Evolutionary conservation across 495 filamentous ascomycete species (phyloP), one percentile per base, ranked within the genome.

Genomic region (Hypoxylon lienhwacheense): DNA sequence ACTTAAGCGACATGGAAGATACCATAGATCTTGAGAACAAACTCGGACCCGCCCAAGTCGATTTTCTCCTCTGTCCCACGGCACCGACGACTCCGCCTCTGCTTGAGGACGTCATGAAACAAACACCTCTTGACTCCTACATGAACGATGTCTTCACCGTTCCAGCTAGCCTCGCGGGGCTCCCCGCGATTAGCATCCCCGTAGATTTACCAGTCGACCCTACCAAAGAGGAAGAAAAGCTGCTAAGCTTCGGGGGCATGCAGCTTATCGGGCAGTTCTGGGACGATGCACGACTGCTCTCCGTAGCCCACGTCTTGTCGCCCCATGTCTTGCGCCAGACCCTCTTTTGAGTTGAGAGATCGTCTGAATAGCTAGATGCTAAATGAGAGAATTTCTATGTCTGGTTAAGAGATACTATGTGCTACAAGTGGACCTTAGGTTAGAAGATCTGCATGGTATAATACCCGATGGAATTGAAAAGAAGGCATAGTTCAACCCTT

Each of bases 141-240:
- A 85, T 88, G 70, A 95, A 90, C 60, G 93, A 99, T 73, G 89
- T 96, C 10, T 89, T 97, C 68, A 97, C 93, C 0, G 93, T 97
- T 5, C 93, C 93, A 10, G 90, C 95, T 15, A 96, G 88, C 64
- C 70, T 99, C 52, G 95, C 93, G 4, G 95, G 93, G 2, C 73
- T 99, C 25, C 93, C 93, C 7, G 89, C 91, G 12, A 80, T 95
- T 32, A 95, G 89, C 58, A 74, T 97, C 7, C 95, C 93, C 3
- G 79, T 92, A 40, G 56, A 56, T 41, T 63, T 69, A 3, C 59
- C 62, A 1, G 62, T 66, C 20, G 64, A 67, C 6, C 48, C 66
- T 3, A 43, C 59, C 4, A 66, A 69, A 8, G 60, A 57, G 5
- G 57, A 68, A 31, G 59, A 54, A 7, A 62, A 21, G 15, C 42